Conservation (phyloP, 371 early-diverging fungal genomes). For the Syncephalastrum monosporum region DNA sequence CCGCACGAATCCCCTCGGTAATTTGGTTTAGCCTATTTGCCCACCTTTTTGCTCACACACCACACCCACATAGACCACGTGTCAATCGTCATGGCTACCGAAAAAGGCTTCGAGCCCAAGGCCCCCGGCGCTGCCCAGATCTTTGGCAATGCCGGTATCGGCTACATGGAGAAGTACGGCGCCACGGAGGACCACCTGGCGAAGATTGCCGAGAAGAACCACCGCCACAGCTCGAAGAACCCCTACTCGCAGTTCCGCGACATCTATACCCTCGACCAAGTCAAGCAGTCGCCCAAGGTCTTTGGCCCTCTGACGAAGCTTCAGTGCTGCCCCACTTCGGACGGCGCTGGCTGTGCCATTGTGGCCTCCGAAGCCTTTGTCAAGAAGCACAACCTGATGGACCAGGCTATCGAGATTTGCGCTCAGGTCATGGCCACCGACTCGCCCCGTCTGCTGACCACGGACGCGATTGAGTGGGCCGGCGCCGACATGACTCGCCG, state of each 20-base stretch:
- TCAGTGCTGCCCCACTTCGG: slow-evolving; percentile 82
- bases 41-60: not conserved
- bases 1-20: slow-evolving; percentile 69
- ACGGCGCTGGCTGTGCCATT: slow-evolving; percentile 73
- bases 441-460: slow-evolving; percentile 59
- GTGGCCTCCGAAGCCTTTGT: slow-evolving; percentile 75
- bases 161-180: slow-evolving; percentile 70
- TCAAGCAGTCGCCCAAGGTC: slow-evolving; percentile 63
- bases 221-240: slow-evolving; percentile 72
- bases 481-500: slow-evolving; percentile 75
- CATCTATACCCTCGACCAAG: slow-evolving; percentile 67
- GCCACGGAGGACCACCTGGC: slow-evolving; percentile 62
- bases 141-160: slow-evolving; percentile 79
- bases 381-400: slow-evolving; percentile 56
- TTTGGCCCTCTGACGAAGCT: slow-evolving; percentile 77
- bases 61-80: slow-evolving; percentile 47
- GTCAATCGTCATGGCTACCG: slow-evolving; percentile 52
- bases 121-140: slow-evolving; percentile 76
- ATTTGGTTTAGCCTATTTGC: slow-evolving; percentile 1
- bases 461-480: slow-evolving; percentile 65
- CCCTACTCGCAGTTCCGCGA: slow-evolving; percentile 83
- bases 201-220: slow-evolving; percentile 79
- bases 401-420: slow-evolving; percentile 71
- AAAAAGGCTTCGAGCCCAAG: slow-evolving; percentile 55
- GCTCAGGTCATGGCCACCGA: slow-evolving; percentile 78